These are phyloP conservation scores for Trichophyton verrucosum DNA, from an alignment of 2,329 filamentous ascomycete genomes.

Conservation along the genomic window DNA sequence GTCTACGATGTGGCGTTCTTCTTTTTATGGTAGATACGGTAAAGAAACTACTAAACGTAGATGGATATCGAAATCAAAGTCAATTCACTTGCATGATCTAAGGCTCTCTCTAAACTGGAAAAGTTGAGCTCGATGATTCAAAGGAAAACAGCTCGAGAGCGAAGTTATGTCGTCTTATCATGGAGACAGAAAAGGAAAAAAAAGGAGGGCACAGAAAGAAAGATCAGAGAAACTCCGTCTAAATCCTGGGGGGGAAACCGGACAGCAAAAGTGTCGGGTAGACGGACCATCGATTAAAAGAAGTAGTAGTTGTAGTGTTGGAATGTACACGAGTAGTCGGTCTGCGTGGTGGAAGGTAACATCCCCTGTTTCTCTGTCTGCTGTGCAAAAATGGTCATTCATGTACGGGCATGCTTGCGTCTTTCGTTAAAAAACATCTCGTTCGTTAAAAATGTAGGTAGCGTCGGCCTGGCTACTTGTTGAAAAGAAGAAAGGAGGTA, in stretches of 20 bases:
- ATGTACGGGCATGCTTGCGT: background rate
- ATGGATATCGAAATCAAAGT: background rate
- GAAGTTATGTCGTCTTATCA: background rate
- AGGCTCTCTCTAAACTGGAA: background rate
- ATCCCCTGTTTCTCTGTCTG: background rate
- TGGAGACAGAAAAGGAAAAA: background rate
- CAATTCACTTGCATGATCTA: background rate
- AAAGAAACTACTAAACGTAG: too few species aligned
- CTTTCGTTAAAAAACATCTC: background rate
- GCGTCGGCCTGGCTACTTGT: background rate
- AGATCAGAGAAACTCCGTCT: background rate
- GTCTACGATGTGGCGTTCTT: background rate
- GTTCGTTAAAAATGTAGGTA: background rate
- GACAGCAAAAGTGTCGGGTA: background rate
- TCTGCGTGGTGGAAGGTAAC: background rate
- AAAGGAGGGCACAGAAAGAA: too few species aligned
- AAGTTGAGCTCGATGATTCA: background rate
- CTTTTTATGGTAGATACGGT: too few species aligned
- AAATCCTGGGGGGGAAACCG: background rate
- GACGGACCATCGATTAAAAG: background rate
- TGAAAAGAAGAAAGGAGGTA: background rate
- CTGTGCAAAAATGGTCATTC: background rate
- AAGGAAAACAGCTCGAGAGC: background rate
- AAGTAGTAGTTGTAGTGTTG: background rate
- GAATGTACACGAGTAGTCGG: background rate